Conservation (phyloP, 768 basidiomycete genomes). For the Russula griseocarnosa region DNA sequence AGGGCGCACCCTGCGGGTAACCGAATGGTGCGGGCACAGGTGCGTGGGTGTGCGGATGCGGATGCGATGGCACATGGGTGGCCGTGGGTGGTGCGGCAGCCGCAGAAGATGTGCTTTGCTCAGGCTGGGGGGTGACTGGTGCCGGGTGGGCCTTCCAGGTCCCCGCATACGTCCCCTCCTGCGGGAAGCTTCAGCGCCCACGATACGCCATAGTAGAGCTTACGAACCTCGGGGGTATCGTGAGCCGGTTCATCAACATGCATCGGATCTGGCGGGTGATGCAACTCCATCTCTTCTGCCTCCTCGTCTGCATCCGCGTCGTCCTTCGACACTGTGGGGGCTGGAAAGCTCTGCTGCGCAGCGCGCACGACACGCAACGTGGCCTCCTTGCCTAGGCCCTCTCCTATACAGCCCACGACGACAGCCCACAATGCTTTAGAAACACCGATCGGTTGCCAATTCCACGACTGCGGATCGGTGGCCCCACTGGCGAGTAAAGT, state of each 20-base stretch:
- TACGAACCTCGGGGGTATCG: constrained; percentile 20
- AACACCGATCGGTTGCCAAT: constrained; percentile 73
- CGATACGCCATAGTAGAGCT: not conserved
- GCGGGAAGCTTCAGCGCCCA: constrained; percentile 1
- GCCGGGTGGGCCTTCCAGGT: constrained; percentile 22
- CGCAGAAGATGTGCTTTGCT: constrained; percentile 14
- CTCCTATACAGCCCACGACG: constrained; percentile 54
- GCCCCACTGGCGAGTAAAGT: constrained; percentile 52
- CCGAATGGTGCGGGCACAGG: constrained; percentile 21
- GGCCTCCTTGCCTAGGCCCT: constrained; percentile 57
- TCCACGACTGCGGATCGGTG: constrained; percentile 54
- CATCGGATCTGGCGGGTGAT: constrained; percentile 24
- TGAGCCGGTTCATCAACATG: constrained; percentile 24
- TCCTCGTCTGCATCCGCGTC: constrained; percentile 16
- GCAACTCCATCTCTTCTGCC: constrained; percentile 30
- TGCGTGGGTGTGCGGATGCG: constrained; percentile 30
- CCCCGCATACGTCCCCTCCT: constrained; percentile 21
- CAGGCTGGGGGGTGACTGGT: constrained; percentile 20
- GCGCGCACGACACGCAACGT: constrained; percentile 56
- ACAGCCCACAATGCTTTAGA: constrained; percentile 70
- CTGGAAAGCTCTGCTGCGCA: constrained; percentile 52
- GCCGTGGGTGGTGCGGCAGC: constrained; percentile 14
- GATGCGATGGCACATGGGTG: constrained; percentile 28
- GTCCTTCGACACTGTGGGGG: constrained; percentile 7
- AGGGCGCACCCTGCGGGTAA: constrained; percentile 31